Base-by-base conservation (phyloP, 2,329 filamentous ascomycete species). In the Penicillium brevicompactum region DNA sequence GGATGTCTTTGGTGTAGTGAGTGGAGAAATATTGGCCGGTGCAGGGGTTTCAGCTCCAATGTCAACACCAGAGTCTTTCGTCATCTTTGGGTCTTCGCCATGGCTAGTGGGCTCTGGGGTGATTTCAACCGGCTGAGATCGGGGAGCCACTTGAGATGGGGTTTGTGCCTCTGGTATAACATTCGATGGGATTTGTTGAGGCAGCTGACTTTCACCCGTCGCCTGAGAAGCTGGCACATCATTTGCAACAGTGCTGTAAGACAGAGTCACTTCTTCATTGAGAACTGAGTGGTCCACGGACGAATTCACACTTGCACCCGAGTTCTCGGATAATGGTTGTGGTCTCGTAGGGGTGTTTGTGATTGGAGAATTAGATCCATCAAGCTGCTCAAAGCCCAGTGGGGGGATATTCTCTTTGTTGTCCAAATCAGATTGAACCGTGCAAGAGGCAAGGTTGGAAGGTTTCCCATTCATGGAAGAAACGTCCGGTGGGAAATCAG, bases 331-430 rank as follows among this genome's bases (percentile, higher is more conserved):
- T 9, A 62, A 41, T 13, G 45, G 52, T 30, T 21, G 21, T 18
- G 55, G 37, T 9, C 46, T 63, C 1, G 49, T 5, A 6, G 31
- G 38, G 6, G 46, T 42, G 7, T 50, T 54, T 37, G 43, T 27
- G 40, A 31, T 49, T 7, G 51, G 42, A 9, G 53, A 54, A 6
- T 22, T 6, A 21, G 38, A 37, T 10, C 21, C 18, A 1, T 47
- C 45, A 11, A 14, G 38, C n/a, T 53, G 45, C 43, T 57, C 48
- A 10, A 53, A 54, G 7, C 32, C 50, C 1, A 34, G 38, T 6
- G 63, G 63, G 24, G 60, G 58, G 4, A 63, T 57, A 10, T 65
- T 64, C 18, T 65, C 63, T 11, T 64, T 65, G 27, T 63, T 53
- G n/a, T 61, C 53, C 14, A 46, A 31, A 10, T 47, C 30, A 4